A percentile compares a stretch with the other conserved stretches of the same genome.
Conservation (phyloP, 352 stramenopile genomes). For the Pythium volutum region DNA sequence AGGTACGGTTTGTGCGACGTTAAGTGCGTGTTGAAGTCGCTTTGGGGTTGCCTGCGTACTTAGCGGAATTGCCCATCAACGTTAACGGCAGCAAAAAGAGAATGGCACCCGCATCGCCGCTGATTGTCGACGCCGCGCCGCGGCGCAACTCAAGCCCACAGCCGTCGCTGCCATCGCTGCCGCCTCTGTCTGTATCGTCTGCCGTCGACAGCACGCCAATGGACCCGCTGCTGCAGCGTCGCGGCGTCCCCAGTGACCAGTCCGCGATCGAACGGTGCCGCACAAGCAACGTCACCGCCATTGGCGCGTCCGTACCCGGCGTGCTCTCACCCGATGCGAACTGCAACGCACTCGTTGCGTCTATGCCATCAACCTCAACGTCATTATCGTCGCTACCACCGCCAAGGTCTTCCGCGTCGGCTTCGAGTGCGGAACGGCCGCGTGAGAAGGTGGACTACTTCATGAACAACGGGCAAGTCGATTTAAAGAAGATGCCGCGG, state of each 20-base stretch:
- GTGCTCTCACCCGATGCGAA: not conserved
- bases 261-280: not conserved
- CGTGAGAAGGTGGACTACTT: not conserved
- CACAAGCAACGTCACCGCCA: not conserved
- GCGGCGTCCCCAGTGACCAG: not conserved
- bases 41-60: not conserved
- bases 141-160: not conserved
- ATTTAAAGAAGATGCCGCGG: not conserved
- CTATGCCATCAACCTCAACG: too few relatives aligned
- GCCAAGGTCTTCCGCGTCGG: too few relatives aligned
- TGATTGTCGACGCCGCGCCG: not conserved
- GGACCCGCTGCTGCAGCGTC: slow-evolving; percentile 2
- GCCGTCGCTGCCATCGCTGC: not conserved
- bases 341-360: too few relatives aligned
- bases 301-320: not conserved
- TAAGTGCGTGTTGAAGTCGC: not conserved
- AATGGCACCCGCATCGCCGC: not conserved
- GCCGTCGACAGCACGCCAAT: not conserved
- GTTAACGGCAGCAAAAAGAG: not conserved
- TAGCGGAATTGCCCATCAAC: too few relatives aligned
- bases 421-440: too few relatives aligned
- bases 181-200: not conserved
- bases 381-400: not conserved
- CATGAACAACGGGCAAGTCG: not conserved
- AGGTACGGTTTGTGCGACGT: not conserved